Evolutionary conservation across 2,329 filamentous ascomycete genomes (phyloP).

Genomic region (Ophiostoma populinum): DNA sequence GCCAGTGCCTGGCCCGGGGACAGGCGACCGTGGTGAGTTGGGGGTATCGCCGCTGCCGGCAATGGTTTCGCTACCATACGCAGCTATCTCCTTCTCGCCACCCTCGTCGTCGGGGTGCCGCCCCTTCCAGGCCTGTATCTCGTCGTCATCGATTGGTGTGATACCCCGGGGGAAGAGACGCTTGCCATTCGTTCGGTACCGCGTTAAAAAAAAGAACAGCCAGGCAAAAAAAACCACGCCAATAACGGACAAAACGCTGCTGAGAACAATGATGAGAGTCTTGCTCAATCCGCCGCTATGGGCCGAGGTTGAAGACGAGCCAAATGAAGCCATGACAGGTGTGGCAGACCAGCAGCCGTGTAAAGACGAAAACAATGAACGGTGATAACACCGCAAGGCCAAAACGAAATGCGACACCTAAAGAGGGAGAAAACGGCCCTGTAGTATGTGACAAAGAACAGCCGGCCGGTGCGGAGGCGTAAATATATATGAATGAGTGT

Average conservation of each 20-base stretch:
- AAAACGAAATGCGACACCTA: too few species aligned
- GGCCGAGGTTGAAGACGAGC: too few species aligned
- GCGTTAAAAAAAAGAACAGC: constrained; percentile 21
- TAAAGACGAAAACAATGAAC: too few species aligned
- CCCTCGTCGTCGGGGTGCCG: constrained; percentile 12
- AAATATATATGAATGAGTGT: too few species aligned
- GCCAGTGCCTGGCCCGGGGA: too few species aligned
- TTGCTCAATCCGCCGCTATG: constrained; percentile 15
- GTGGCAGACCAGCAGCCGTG: too few species aligned
- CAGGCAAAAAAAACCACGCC: constrained; percentile 22
- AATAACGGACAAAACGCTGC: constrained; percentile 30
- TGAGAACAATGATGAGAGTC: constrained; percentile 32
- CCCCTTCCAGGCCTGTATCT: constrained; percentile 46
- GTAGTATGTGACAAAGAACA: too few species aligned
- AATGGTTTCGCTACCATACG: background rate
- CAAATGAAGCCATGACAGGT: too few species aligned
- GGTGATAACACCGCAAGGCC: too few species aligned
- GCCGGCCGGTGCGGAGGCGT: too few species aligned
- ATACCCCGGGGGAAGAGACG: constrained; percentile 35
- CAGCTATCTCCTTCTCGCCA: background rate
- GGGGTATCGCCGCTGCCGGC: background rate
- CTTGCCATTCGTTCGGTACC: constrained; percentile 20
- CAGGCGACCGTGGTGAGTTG: constrained; percentile 3
- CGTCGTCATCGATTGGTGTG: constrained; percentile 46
- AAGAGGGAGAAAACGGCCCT: too few species aligned